Evolutionary conservation across 1,139 yeast species (phyloP), one percentile per base, ranked within the genome.

Genomic region (Pneumocystis jirovecii): DNA sequence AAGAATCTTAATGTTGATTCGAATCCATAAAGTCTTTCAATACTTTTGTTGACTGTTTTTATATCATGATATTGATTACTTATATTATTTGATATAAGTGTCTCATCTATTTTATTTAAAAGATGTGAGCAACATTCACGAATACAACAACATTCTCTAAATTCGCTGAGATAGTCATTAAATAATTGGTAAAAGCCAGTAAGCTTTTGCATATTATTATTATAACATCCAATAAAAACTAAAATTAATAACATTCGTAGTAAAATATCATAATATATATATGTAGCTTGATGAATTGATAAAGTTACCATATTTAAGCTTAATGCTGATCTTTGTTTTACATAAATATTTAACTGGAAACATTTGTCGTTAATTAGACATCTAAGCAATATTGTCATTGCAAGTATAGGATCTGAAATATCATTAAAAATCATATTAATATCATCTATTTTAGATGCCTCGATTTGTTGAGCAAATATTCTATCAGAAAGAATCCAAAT

Each of bases 401-500:
- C 31, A 50, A 50, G 25, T 25, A 50, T 25, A 50, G 57, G 57
- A 25, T 50, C 57, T 10, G 57, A 50, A 50, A 50, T 50, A 50
- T 50, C 57, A 50, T 50, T 50, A 50, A 50, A 50, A 50, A 50
- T 12, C 7, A 50, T 21, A 25, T 50, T 50, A 50, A 50, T 50
- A 50, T 50, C 57, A 25, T 50, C 57, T 50, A 50, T 25, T 50
- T 50, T 50, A 12, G 61, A 60, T 3, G 44, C 4, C 15, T 39
- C 45, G 10, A 60, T 12, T 25, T 60, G 61, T 60, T 60, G 31
- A 15, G 31, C 12, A 42, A 60, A 42, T 39, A 39, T 39, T 31
- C 45, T 39, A 12, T 60, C 61, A 25, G 44, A 60, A 21, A 60
- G 44, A 39, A 60, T 60, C 61, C 61, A 60, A 60, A 60, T 39